Conservation (phyloP, 768 basidiomycete species). For the Melanogaster broomeanus region DNA sequence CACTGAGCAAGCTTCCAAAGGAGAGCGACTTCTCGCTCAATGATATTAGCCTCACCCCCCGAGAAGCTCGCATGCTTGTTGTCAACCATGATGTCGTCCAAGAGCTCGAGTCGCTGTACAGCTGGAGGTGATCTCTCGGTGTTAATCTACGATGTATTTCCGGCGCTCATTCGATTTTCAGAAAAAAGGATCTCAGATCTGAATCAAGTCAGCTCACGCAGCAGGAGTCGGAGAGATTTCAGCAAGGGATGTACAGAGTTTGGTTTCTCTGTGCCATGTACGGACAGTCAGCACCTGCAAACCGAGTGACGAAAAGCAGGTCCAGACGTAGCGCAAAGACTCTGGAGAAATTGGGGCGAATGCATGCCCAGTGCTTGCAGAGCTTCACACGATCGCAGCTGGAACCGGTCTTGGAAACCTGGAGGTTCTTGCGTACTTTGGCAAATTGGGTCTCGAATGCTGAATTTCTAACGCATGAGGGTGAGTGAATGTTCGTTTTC, state of each 20-base stretch:
- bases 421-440: conserved; percentile 4
- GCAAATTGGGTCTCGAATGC: conserved; percentile 9
- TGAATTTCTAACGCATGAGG: conserved; percentile 7
- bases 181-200: conserved; percentile 40
- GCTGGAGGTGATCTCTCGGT: conserved; percentile 18
- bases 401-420: too few species aligned
- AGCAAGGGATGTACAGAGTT: conserved; percentile 29
- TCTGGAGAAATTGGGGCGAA: background rate
- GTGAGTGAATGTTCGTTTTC: background rate
- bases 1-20: conserved; percentile 10
- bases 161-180: conserved; percentile 15
- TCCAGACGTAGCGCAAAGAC: conserved; percentile 6
- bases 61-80: conserved; percentile 14
- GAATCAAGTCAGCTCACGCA: conserved; percentile 27
- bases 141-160: background rate
- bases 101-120: conserved; percentile 16
- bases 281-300: conserved; percentile 10
- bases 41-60: conserved; percentile 2
- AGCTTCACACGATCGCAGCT: conserved; percentile 1
- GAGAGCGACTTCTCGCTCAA: conserved; percentile 8
- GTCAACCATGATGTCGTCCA: conserved; percentile 16
- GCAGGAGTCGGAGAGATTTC: conserved; percentile 35
- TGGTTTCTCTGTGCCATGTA: conserved; percentile 22
- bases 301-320: conserved; percentile 10
- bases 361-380: conserved; percentile 10